Conservation (phyloP, 208 protist genomes). For the Acanthamoeba quina region DNA sequence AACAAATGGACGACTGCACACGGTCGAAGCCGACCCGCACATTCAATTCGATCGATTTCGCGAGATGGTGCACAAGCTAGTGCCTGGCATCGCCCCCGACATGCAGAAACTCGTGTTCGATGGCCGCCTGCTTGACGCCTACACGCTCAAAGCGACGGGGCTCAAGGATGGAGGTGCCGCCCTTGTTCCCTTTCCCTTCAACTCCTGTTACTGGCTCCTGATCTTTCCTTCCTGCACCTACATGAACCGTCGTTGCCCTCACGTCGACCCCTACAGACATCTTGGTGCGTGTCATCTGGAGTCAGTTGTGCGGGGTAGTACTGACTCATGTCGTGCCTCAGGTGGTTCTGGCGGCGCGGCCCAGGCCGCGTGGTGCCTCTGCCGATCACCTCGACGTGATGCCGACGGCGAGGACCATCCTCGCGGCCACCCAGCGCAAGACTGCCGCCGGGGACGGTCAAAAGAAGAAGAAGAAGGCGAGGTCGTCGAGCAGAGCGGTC, state of each 20-base stretch:
- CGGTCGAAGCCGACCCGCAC: slow-evolving; percentile 1
- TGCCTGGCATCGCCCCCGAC: slow-evolving; percentile 17
- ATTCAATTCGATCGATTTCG: slow-evolving; percentile 1
- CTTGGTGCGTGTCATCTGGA: too few relatives aligned
- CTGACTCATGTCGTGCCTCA: neutral
- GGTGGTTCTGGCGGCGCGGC: slow-evolving; percentile 4
- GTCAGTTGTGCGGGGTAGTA: too few relatives aligned
- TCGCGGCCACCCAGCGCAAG: neutral
- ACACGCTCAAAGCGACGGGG: slow-evolving; percentile 4
- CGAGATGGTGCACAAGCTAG: neutral
- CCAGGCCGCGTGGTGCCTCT: neutral
- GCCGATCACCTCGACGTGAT: neutral
- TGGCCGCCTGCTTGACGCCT: slow-evolving; percentile 8
- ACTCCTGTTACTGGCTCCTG: neutral
- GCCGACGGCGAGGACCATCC: slow-evolving; percentile 2
- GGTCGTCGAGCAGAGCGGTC: neutral
- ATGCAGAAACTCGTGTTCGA: neutral
- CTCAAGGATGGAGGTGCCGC: slow-evolving; percentile 43
- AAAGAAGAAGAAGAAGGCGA: neutral
- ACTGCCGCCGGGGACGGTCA: neutral
- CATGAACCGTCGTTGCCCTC: neutral
- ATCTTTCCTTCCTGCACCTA: neutral
- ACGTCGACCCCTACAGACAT: neutral
- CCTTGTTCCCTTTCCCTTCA: neutral
- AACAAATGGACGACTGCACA: slow-evolving; percentile 27